Evolutionary conservation across 1,139 yeast species (phyloP), one percentile per base, ranked within the genome.

Genomic region (Debaryomyces sp.): DNA sequence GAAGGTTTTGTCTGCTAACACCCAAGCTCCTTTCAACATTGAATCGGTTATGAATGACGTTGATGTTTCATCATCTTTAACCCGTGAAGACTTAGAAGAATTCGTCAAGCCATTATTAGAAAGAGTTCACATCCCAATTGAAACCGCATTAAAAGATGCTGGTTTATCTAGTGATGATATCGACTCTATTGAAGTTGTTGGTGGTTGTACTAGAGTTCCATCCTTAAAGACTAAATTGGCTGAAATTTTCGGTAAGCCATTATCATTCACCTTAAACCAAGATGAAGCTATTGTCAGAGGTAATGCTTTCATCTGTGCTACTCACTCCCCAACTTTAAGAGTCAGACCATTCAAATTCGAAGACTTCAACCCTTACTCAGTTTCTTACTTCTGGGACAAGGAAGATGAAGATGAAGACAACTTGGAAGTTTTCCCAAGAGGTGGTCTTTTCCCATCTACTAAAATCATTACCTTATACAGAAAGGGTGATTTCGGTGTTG

Each of bases 211-310:
- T 61, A 91, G 99, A 82, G 96, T 94, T 59, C 99, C 99, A 67
- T 77, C 89, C 51, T 80, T 94, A 70, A 94, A 94, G 82, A 81
- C 85, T 60, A 87, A 82, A 68, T 80, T 94, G 62, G 63, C 87
- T 60, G 89, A 87, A 67, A 79, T 89, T 56, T 90, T 94, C 68
- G 91, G 89, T 67, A 90, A 90, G 80, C 87, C 79, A 61, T 81
- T 94, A 67, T 89, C 97, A 41, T 89, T 89, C 79, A 95, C 98
- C 61, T 84, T 95, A 75, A 94, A 95, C 82, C 98, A 92, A 79
- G 99, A 94, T 69, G 99, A 94, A 81, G 97, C 99, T 55, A 87
- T 92, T 70, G 98, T 99, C 54, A 89, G 95, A 74, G 99, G 99
- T 80, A 96, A 96, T 61, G 97, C 99, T 48, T 95, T 94, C 76